Evolutionary conservation across 2,329 filamentous ascomycete species (phyloP), one percentile per base, ranked within the genome.

Genomic region (Pyrenochaeta sp.): DNA sequence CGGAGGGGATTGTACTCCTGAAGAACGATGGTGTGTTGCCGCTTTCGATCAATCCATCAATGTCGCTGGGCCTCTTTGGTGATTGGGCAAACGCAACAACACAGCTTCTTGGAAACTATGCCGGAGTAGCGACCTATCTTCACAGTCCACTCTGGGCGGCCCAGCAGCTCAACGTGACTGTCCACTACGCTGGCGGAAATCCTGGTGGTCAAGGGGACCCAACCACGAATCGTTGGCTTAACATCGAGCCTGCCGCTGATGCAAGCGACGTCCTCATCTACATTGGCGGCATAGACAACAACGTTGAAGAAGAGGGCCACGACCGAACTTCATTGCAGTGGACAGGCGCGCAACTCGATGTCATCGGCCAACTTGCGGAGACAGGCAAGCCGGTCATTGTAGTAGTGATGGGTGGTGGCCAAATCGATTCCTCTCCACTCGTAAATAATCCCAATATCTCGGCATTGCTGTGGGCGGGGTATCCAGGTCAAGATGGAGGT

Each of bases 401-500:
- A 1, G 74, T 86, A 0, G 81, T 86, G 55, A 79, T 86, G 64
- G 83, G 85, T n/a, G 81, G 73, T n/a, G 79, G 77, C 7, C 79
- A 82, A 59, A 66, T 88, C n/a, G 86, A 88, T 66, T 81, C 81
- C 54, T 78, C 81, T 0, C 78, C 83, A 4, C 68, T 88, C 2
- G 68, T 83, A 4, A 74, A 74, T 6, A 82, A 85, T 44, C 64
- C 75, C 2, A 81, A 81, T 53, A 78, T 88, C 52, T 80, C 77
- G 40, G 79, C 83, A 0, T 71, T 89, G 0, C 64, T 89, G 0
- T 88, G 86, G 86, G 83, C 79, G 0, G 84, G 86, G 0, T 88
- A 86, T 50, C 86, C 86, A 0, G 86, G 87, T 0, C 86, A 88
- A 69, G 82, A 84, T 43, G 87, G 86, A 10, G 87, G 87, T 2